These are phyloP conservation scores for Coniosporium apollinis DNA, from an alignment of 495 filamentous ascomycete species.

Conservation along the genomic window DNA sequence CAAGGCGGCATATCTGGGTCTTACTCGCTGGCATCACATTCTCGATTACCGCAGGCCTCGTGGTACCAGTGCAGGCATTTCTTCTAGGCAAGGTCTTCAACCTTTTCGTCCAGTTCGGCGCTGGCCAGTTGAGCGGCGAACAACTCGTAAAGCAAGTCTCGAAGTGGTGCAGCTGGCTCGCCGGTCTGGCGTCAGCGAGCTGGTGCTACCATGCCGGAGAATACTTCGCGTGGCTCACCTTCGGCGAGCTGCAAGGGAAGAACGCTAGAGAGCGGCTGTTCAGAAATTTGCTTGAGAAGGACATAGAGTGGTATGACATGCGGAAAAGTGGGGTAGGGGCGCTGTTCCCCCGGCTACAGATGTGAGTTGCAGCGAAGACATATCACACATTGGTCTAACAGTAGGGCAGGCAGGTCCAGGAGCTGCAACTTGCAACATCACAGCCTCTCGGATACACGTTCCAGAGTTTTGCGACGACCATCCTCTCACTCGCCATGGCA, in stretches of 20 bases:
- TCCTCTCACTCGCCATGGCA: slow-evolving; percentile 50
- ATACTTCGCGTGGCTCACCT: slow-evolving; percentile 50
- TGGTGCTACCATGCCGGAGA: slow-evolving; percentile 52
- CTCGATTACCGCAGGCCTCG: slow-evolving; percentile 42
- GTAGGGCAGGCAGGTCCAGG: slow-evolving; percentile 60
- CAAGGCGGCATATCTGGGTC: slow-evolving; percentile 36
- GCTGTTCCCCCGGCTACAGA: slow-evolving; percentile 52
- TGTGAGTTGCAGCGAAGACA: slow-evolving; percentile 46
- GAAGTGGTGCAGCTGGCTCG: slow-evolving; percentile 39
- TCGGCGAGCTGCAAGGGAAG: slow-evolving; percentile 66
- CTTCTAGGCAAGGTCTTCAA: slow-evolving; percentile 65
- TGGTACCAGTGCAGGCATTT: slow-evolving; percentile 47
- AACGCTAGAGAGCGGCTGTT: slow-evolving; percentile 49
- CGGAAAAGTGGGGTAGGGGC: slow-evolving; percentile 54
- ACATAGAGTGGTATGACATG: slow-evolving; percentile 72
- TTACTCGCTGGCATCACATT: slow-evolving; percentile 35
- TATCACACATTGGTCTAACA: too few relatives aligned
- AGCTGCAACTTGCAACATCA: slow-evolving; percentile 65
- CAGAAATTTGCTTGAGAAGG: slow-evolving; percentile 44
- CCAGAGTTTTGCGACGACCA: slow-evolving; percentile 40
- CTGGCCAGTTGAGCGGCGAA: slow-evolving; percentile 29
- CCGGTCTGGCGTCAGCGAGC: slow-evolving; percentile 39
- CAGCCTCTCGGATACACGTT: slow-evolving; percentile 56
- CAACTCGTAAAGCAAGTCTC: slow-evolving; percentile 39
- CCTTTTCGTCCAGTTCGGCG: slow-evolving; percentile 47